Conservation (phyloP, 305 asterid species). For the Solanum hybrid region DNA sequence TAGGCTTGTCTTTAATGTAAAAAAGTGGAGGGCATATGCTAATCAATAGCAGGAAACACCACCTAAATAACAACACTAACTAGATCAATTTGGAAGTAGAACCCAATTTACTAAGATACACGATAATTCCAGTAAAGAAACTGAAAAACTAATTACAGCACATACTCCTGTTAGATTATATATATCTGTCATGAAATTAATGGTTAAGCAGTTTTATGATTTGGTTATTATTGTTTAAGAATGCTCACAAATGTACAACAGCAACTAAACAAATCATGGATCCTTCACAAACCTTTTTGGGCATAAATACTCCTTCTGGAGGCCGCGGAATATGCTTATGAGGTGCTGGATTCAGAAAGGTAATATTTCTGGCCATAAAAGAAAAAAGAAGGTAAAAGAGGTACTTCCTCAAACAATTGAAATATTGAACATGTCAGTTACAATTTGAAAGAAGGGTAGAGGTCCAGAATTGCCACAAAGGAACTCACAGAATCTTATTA, state of each 20-base stretch:
- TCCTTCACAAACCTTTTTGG: conserved; percentile 51
- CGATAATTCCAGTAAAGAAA: neutral
- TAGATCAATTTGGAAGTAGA: neutral
- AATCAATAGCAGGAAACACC: neutral
- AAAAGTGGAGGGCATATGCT: neutral
- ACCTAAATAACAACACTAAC: neutral
- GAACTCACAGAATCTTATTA: conserved; percentile 68
- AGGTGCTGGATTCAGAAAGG: conserved; percentile 67
- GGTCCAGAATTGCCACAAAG: conserved; percentile 6
- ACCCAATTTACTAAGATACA: neutral
- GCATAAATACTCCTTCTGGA: conserved; percentile 60
- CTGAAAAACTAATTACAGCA: neutral
- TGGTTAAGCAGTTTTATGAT: neutral
- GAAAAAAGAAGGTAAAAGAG: neutral
- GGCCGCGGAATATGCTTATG: conserved; percentile 74
- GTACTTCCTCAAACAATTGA: neutral
- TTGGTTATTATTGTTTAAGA: neutral
- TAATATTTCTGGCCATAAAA: conserved; percentile 59
- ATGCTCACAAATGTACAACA: neutral
- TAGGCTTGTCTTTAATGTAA: neutral
- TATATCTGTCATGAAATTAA: neutral
- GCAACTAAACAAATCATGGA: neutral
- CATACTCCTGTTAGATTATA: neutral
- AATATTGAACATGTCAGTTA: neutral
- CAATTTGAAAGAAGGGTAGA: neutral